Evolutionary conservation across 2,329 filamentous ascomycete species (phyloP).

Genomic region (Huntiella savannae): DNA sequence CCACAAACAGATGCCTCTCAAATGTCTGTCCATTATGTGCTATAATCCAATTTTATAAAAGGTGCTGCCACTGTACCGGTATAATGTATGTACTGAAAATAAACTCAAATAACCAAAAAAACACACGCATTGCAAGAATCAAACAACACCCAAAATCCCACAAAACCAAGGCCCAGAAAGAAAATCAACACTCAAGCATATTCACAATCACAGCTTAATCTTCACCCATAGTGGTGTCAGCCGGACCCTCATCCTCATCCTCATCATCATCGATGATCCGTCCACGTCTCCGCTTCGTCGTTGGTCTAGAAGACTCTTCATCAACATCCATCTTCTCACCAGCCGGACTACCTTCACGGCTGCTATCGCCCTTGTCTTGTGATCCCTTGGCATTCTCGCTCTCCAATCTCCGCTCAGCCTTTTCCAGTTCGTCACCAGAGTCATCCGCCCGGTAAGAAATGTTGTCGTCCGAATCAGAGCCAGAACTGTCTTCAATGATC

Average conservation of each 20-base stretch:
- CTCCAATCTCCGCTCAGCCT: constrained; percentile 17
- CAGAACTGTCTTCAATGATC: constrained; percentile 39
- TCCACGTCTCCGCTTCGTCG: constrained; percentile 23
- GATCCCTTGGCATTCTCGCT: constrained; percentile 11
- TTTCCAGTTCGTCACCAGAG: constrained; percentile 18
- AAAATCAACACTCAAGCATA: constrained; percentile 1
- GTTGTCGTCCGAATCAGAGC: constrained; percentile 19
- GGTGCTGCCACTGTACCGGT: constrained; percentile 5
- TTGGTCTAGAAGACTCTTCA: constrained; percentile 28
- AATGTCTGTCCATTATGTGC: no score
- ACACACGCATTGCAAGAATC: background rate
- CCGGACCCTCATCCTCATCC: constrained; percentile 27
- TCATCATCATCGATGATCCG: constrained; percentile 32
- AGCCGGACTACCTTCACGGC: constrained; percentile 3
- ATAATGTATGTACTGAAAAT: constrained; percentile 1
- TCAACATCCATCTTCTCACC: constrained; percentile 34
- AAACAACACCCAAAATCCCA: background rate
- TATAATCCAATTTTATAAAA: constrained; percentile 1
- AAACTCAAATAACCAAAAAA: constrained; percentile 1
- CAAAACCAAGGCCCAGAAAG: background rate
- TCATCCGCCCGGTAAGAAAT: constrained; percentile 9
- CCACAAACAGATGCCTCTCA: no score
- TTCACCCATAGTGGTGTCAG: constrained; percentile 9
- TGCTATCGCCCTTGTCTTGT: background rate
- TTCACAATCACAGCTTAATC: background rate